Evolutionary conservation across 2,329 filamentous ascomycete species (phyloP), one percentile per base, ranked within the genome.

Genomic region (Sporothrix globosa): DNA sequence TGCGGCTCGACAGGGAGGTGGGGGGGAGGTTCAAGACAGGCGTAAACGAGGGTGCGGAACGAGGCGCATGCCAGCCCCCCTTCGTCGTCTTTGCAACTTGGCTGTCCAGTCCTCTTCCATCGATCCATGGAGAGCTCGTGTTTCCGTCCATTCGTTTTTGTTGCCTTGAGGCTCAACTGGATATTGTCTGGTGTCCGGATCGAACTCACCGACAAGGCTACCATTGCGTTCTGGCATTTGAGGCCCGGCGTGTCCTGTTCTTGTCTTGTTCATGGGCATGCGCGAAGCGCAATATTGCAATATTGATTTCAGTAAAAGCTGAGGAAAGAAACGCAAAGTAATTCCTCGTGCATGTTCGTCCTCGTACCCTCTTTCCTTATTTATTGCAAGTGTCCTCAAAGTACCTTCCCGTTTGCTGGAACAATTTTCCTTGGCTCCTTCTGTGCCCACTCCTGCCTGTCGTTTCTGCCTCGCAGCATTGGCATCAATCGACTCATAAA

Each of bases 41-140:
- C 21, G 44, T 27, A 41, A 24, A 60, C 39, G 27, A 52, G 3
- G 21, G 67, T 46, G 24, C 39, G 27, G 54, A 61, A 61, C 44
- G 54, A 69, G 67, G 67, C 67, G 67, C 67, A 69, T 69, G 54
- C 41, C 27, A 46, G 30, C 54, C 27, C 21, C 66, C 41, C 41
- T 44, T 17, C 30, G 10, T 54, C 67, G 39, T 27, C 17, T 34
- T 4, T 2, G 13, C 65, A n/a, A 19, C 30, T 30, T 30, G 27
- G 27, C 17, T 54, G 9, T 27, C 50, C 11, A 46, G 14, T 30
- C 27, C 7, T 41, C 9, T 34, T 9, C 34, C 5, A 9, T 48
- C 13, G 21, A 46, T 17, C 6, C 19, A n/a, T 27, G 4, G 61
- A 48, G 44, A 50, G 30, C 41, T 50, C 44, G 58, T 30, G 14